phyloP scores from a whole-genome alignment of 208 protist genomes.

The Trypanosoma cruzi region DNA sequence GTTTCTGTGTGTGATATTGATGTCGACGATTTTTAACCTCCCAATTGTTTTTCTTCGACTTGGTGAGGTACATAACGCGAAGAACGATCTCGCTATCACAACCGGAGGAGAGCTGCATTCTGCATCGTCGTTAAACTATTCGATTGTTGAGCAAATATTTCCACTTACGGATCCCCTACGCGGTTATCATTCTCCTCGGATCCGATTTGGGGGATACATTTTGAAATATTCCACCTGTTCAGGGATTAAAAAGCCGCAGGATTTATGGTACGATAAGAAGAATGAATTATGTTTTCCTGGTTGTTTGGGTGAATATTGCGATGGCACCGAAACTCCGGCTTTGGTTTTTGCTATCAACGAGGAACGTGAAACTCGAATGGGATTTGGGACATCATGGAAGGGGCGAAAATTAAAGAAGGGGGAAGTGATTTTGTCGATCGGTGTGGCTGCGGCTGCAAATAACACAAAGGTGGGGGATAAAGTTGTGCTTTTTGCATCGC shows the following conservation, averaged over 20 bases:
- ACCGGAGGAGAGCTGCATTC: slow-evolving; percentile 35
- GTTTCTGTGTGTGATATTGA: slow-evolving; percentile 47
- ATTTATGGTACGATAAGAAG: slow-evolving; percentile 14
- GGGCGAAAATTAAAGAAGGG: slow-evolving; percentile 12
- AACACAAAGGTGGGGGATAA: slow-evolving; percentile 32
- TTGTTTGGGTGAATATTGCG: slow-evolving; percentile 13
- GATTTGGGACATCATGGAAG: slow-evolving; percentile 17
- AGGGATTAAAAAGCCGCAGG: not conserved
- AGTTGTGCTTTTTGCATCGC: slow-evolving; percentile 28
- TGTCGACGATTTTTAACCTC: slow-evolving; percentile 65
- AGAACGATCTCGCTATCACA: slow-evolving; percentile 49
- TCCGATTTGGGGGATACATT: not conserved
- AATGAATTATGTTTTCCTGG: not conserved
- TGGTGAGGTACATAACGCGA: slow-evolving; percentile 39
- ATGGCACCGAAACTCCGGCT: not conserved
- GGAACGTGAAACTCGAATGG: slow-evolving; percentile 27
- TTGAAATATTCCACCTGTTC: slow-evolving; percentile 20
- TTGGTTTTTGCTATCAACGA: slow-evolving; percentile 19
- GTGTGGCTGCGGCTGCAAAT: slow-evolving; percentile 14
- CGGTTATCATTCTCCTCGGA: slow-evolving; percentile 26
- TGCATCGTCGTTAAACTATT: slow-evolving; percentile 59
- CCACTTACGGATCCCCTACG: slow-evolving; percentile 10
- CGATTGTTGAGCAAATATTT: slow-evolving; percentile 29
- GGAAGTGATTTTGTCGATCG: slow-evolving; percentile 22
- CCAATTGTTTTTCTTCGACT: slow-evolving; percentile 69